Percentiles rank a stretch among this genome's conserved stretches.
phyloP scores from a whole-genome alignment of 495 filamentous ascomycete genomes.

The Xylaria venustula region DNA sequence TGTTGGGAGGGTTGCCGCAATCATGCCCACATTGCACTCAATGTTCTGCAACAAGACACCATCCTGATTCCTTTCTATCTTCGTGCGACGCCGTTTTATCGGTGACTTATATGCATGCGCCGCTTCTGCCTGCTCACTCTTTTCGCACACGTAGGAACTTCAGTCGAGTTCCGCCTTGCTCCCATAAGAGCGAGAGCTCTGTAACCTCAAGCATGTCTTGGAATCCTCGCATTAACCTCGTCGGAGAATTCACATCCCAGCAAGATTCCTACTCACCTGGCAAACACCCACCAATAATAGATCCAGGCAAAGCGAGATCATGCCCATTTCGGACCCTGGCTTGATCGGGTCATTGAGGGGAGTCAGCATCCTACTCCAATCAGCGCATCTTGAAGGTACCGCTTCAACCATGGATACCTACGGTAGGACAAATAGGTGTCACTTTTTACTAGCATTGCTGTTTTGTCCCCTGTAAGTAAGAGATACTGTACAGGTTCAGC shows the following conservation, averaged over 20 bases:
- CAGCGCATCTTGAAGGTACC: not conserved
- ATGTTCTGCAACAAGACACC: not conserved
- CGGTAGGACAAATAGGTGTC: no score
- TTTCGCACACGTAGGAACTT: no score
- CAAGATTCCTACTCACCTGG: not conserved
- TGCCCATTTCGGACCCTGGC: not conserved
- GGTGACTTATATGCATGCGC: no score
- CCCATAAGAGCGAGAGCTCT: not conserved
- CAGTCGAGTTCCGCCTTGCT: no score
- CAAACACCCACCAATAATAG: constrained; percentile 9
- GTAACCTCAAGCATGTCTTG: not conserved
- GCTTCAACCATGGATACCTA: not conserved
- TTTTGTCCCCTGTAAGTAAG: no score
- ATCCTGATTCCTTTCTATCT: no score
- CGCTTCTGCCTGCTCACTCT: no score
- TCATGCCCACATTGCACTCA: not conserved
- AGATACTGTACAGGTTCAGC: no score
- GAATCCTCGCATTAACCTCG: constrained; percentile 2
- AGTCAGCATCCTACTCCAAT: not conserved
- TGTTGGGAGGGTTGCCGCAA: not conserved
- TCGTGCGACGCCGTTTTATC: not conserved
- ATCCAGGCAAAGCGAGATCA: not conserved
- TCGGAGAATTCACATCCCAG: constrained; percentile 8
- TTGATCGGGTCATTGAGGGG: not conserved
- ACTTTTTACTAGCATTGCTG: no score